Percentiles rank a stretch among this genome's conserved stretches.
Conservation (phyloP, 352 stramenopile genomes). For the Pythium aristosporum region DNA sequence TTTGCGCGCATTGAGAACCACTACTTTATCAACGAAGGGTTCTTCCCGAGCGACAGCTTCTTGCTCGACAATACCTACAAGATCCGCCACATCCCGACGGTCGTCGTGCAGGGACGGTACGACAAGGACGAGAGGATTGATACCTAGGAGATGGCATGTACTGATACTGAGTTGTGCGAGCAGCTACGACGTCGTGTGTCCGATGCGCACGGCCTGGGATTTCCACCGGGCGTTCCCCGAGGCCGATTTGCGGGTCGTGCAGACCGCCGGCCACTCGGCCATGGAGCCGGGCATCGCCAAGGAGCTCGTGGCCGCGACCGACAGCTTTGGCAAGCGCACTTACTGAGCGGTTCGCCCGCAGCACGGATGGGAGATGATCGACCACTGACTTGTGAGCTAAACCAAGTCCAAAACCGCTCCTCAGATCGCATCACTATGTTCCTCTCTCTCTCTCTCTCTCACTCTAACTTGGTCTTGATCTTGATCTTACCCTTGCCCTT, state of each 20-base stretch:
- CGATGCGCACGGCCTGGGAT: constrained; percentile 60
- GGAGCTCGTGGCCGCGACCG: constrained; percentile 40
- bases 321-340: constrained; percentile 31
- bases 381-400: not conserved
- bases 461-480: too few species aligned
- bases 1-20: constrained; percentile 94
- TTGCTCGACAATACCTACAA: constrained; percentile 88
- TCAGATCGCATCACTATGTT: not conserved
- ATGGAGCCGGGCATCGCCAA: constrained; percentile 45
- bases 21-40: constrained; percentile 91
- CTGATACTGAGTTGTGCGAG: not conserved
- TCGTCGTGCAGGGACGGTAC: constrained; percentile 90
- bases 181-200: constrained; percentile 71
- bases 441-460: too few species aligned
- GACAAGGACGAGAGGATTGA: not conserved
- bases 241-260: constrained; percentile 43
- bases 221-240: constrained; percentile 60
- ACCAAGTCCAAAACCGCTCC: too few species aligned
- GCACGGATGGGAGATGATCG: not conserved
- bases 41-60: constrained; percentile 87
- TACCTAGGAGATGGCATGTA: not conserved
- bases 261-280: constrained; percentile 51
- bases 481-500: too few species aligned
- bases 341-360: constrained; percentile 6
- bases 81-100: constrained; percentile 90